Evolutionary conservation across 495 filamentous ascomycete genomes (phyloP), one percentile per base, ranked within the genome.

Genomic region (Daldinia loculata): DNA sequence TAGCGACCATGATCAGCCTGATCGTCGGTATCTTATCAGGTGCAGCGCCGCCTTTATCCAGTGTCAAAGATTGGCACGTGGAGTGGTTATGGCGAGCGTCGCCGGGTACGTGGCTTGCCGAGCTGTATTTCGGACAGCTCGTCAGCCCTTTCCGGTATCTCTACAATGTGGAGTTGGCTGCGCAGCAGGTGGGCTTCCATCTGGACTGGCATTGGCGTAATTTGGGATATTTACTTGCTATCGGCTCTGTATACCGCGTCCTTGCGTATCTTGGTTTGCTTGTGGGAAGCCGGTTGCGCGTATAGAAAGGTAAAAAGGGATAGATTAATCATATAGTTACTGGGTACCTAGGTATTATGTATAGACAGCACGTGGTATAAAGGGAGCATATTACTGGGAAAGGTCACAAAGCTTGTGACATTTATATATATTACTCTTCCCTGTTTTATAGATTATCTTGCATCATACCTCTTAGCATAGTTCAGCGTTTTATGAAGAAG

Each of bases 101-200:
- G 19, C 86, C 87, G 1, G 86, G 80, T 11, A 84, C 84, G 11
- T 89, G 86, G 87, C 78, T 88, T n/a, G 79, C 84, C 2, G 86
- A 89, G 72, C 77, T 82, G 8, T 88, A 88, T 69, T 84, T 87
- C 59, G 80, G 79, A 1, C 76, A 83, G 69, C 79, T 86, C 60
- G 69, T 85, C 15, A 64, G 65, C 45, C 85, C 84, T 1, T 77
- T 85, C 39, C 70, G 59, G 1, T 85, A 86, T 72, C 67, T 87
- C 43, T 83, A 84, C 72, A 56, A 83, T 45, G 77, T 84, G 43
- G 77, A 82, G 8, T 26, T 79, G 38, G 83, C 79, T 30, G 74
- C 64, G 19, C 6, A 70, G 56, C 61, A 57, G 41, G 70, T 76
- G 5, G 85, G 84, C 2, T 87, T 78, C 63, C 69, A 67, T 14